These are phyloP conservation scores for Candida maris DNA, from an alignment of 805 yeast species.

Conservation along the genomic window DNA sequence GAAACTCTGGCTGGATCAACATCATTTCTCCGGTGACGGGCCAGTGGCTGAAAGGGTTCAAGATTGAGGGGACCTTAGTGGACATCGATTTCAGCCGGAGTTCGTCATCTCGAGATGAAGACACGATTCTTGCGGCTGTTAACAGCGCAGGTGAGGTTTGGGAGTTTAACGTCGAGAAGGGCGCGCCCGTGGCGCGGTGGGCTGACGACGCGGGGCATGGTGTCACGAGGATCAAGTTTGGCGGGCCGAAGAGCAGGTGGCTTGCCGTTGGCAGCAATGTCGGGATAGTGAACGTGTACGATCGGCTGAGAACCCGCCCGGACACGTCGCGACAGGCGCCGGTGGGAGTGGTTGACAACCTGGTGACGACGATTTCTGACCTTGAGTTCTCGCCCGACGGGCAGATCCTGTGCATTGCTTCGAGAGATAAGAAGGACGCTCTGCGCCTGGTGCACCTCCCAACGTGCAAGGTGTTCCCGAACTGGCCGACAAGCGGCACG, in stretches of 20 bases:
- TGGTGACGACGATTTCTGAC: slow-evolving; percentile 75
- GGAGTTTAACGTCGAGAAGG: slow-evolving; percentile 64
- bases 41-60: slow-evolving; percentile 84
- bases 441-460: slow-evolving; percentile 85
- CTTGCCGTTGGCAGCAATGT: slow-evolving; percentile 84
- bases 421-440: slow-evolving; percentile 82
- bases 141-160: slow-evolving; percentile 83
- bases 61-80: slow-evolving; percentile 79
- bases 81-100: slow-evolving; percentile 70
- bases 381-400: slow-evolving; percentile 81
- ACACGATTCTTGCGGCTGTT: slow-evolving; percentile 48
- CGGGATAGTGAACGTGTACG: slow-evolving; percentile 89
- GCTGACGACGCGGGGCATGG: slow-evolving; percentile 83
- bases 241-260: slow-evolving; percentile 71
- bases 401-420: slow-evolving; percentile 80
- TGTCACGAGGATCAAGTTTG: slow-evolving; percentile 69
- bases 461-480: slow-evolving; percentile 76
- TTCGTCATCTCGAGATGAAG: slow-evolving; percentile 29
- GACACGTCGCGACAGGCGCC: slow-evolving; percentile 41
- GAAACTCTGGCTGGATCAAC: slow-evolving; percentile 90
- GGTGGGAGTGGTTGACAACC: slow-evolving; percentile 63
- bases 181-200: slow-evolving; percentile 66
- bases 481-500: slow-evolving; percentile 97
- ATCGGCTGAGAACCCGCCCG: slow-evolving; percentile 36
- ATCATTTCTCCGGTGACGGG: slow-evolving; percentile 71